Percentiles rank a stretch among this genome's conserved stretches.
phyloP scores from a whole-genome alignment of 768 basidiomycete species.

The Mycena pura region DNA sequence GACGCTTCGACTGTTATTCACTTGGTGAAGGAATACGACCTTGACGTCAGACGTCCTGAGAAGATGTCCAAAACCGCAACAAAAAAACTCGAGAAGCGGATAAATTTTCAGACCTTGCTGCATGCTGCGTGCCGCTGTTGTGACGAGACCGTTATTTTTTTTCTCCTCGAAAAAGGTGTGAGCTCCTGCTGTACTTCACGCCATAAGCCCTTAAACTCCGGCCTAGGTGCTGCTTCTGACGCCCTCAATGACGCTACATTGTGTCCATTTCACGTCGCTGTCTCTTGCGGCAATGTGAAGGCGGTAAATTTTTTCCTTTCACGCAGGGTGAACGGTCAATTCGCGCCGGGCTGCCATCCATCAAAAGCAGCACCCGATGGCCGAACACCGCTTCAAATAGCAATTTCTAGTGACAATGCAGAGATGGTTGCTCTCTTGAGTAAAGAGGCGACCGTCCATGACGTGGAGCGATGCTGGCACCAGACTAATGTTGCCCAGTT shows the following conservation, averaged over 20 bases:
- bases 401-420: conserved; percentile 37
- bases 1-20: conserved; percentile 33
- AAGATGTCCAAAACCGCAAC: conserved; percentile 29
- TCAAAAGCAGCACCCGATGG: conserved; percentile 44
- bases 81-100: conserved; percentile 25
- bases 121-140: conserved; percentile 44
- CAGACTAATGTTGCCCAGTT: conserved; percentile 28
- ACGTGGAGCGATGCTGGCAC: conserved; percentile 44
- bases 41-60: conserved; percentile 43
- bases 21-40: conserved; percentile 35
- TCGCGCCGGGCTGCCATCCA: conserved; percentile 41
- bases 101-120: conserved; percentile 39
- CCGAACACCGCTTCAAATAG: conserved; percentile 44
- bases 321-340: conserved; percentile 34
- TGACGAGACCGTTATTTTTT: conserved; percentile 38
- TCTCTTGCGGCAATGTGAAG: conserved; percentile 40
- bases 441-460: conserved; percentile 47
- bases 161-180: conserved; percentile 45
- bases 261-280: conserved; percentile 43
- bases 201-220: background rate
- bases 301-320: conserved; percentile 41
- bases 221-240: conserved; percentile 39
- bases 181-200: conserved; percentile 25
- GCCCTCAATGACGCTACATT: conserved; percentile 40
- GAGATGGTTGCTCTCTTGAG: conserved; percentile 41